A percentile compares a stretch with the other conserved stretches of the same genome.
These are phyloP conservation scores for Kluyveromyces marxianus DNA, from an alignment of 1,139 yeast species.

Conservation along the genomic window DNA sequence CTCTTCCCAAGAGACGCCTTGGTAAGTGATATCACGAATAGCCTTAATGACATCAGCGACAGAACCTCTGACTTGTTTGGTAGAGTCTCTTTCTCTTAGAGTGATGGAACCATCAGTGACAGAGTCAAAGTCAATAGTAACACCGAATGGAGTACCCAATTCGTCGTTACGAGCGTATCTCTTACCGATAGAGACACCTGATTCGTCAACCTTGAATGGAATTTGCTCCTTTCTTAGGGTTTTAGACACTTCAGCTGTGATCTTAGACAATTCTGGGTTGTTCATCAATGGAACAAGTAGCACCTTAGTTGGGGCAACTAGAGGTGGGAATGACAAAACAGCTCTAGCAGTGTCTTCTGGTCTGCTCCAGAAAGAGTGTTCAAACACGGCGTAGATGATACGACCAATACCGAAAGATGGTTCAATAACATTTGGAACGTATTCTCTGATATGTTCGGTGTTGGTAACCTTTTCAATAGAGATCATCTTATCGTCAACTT, in stretches of 20 bases:
- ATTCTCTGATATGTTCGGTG: conserved; percentile 90
- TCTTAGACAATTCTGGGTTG: conserved; percentile 72
- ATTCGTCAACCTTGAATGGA: conserved; percentile 95
- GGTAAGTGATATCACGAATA: conserved; percentile 66
- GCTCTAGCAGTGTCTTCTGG: conserved; percentile 88
- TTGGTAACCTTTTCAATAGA: conserved; percentile 70
- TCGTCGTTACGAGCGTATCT: conserved; percentile 99
- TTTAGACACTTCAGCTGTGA: conserved; percentile 60
- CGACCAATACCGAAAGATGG: conserved; percentile 99
- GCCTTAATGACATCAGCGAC: conserved; percentile 72
- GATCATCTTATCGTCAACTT: conserved; percentile 65
- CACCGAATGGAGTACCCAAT: conserved; percentile 98
- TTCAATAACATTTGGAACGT: conserved; percentile 94
- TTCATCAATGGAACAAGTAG: conserved; percentile 89
- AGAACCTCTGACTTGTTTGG: conserved; percentile 94
- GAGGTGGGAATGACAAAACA: conserved; percentile 87
- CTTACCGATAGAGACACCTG: conserved; percentile 96
- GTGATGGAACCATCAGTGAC: conserved; percentile 86
- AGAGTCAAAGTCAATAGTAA: conserved; percentile 95
- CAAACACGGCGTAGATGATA: conserved; percentile 85
- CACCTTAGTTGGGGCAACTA: conserved; percentile 97
- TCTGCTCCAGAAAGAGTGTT: conserved; percentile 93
- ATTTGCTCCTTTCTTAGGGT: conserved; percentile 73
- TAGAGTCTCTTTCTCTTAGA: conserved; percentile 95
- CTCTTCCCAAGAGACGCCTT: conserved; percentile 72